Evolutionary conservation across 345 rosid genomes (phyloP), one percentile per base, ranked within the genome.

Genomic region (Eutrema japonicum): DNA sequence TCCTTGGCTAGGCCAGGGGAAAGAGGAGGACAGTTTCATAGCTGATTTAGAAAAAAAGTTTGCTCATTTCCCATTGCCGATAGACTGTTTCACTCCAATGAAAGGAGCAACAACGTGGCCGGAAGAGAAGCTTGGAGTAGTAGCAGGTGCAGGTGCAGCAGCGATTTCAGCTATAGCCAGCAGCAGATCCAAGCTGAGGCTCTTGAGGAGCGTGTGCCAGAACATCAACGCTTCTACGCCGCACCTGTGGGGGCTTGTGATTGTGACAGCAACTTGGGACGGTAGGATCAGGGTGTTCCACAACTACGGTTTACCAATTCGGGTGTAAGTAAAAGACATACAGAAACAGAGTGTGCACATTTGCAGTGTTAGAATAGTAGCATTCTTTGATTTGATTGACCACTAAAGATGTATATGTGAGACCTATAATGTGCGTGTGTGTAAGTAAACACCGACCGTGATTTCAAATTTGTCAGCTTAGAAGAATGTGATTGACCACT

Each of bases 21-120:
- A 58, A 12, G 78, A 76, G 30, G 86, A 81, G 42, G 70, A 63
- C 41, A 22, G 29, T 72, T 64, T 57, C 67, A 78, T 82, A 0
- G 81, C 78, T 5, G 85, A 82, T 51, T 40, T 75, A 9, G 83
- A 82, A 46, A 81, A 75, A 51, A 78, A 69, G 48, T 52, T 55
- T 52, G 63, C 70, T 37, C 76, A 67, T 37, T 76, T 84, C 13
- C 75, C 86, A 7, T 71, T 75, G 35, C 69, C 87, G 7, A 61
- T 74, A 0, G 95, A 89, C 57, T 84, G 86, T 70, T 83, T 86
- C 73, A 77, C 95, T 22, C 76, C 74, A 33, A 71, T 79, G 2
- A 85, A 77, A 73, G 91, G 91, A 38, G 73, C 87, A 0, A 86
- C 81, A 5, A 91, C 96, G 10, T 91, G 97, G 97, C 97, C 97